phyloP scores from a whole-genome alignment of 2,329 filamentous ascomycete genomes.

The Alternaria sp. region DNA sequence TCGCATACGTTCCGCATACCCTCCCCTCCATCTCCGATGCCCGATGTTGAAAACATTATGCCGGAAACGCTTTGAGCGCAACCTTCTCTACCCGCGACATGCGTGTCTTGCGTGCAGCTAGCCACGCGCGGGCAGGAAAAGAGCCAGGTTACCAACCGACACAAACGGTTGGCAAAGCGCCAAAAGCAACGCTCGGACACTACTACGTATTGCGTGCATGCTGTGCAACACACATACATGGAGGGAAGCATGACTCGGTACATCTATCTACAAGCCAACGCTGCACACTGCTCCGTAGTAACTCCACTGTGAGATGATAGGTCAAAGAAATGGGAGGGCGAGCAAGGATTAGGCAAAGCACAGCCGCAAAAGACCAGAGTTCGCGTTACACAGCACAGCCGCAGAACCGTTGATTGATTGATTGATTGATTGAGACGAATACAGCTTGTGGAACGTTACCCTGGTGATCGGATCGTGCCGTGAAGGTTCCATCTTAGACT shows the following conservation, averaged over 20 bases:
- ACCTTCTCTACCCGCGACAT: constrained; percentile 8
- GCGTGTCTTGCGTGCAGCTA: neutral
- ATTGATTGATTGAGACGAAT: neutral
- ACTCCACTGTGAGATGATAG: constrained; percentile 1
- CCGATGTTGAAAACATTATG: neutral
- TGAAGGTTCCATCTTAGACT: neutral
- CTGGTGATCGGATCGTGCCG: constrained; percentile 7
- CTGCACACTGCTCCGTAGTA: constrained; percentile 15
- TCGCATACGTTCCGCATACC: constrained; percentile 10
- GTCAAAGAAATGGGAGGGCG: constrained; percentile 1
- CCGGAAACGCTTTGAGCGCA: neutral
- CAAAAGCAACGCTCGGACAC: constrained; percentile 8
- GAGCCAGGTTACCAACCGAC: neutral
- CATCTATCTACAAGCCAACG: constrained; percentile 1
- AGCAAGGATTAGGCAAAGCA: constrained; percentile 4
- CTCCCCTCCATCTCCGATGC: constrained; percentile 1
- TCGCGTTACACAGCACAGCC: constrained; percentile 13
- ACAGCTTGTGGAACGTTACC: constrained; percentile 2
- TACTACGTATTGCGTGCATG: constrained; percentile 16
- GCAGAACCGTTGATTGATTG: constrained; percentile 6
- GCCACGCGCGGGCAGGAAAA: neutral
- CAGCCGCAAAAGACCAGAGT: constrained; percentile 12
- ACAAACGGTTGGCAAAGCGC: neutral
- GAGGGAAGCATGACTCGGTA: constrained; percentile 16
- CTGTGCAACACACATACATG: constrained; percentile 18